Evolutionary conservation across 2,329 filamentous ascomycete species (phyloP).

Genomic region (Aureobasidium namibiae): DNA sequence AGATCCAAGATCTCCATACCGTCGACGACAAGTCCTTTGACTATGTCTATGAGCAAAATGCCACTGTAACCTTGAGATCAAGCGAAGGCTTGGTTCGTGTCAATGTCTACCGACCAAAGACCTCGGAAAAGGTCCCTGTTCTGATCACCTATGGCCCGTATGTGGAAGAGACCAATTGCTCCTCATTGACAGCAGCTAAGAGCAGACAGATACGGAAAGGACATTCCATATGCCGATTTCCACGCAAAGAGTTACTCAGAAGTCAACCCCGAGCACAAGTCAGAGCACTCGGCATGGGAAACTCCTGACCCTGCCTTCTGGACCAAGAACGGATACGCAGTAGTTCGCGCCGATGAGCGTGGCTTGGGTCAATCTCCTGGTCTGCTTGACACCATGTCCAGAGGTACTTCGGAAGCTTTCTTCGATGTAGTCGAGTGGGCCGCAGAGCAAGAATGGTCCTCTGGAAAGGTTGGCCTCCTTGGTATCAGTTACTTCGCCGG

Average conservation of each 20-base stretch:
- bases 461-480: slow-evolving; percentile 34
- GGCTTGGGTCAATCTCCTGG: slow-evolving; percentile 46
- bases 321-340: slow-evolving; percentile 19
- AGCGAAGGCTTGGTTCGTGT: slow-evolving; percentile 26
- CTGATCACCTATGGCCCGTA: slow-evolving; percentile 60
- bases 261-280: slow-evolving; percentile 31
- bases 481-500: slow-evolving; percentile 44
- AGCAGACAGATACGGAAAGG: slow-evolving; percentile 52
- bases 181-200: background rate
- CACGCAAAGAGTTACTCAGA: slow-evolving; percentile 41
- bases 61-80: slow-evolving; percentile 22
- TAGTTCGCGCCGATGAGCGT: slow-evolving; percentile 42
- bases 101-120: slow-evolving; percentile 28
- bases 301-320: slow-evolving; percentile 35
- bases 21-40: slow-evolving; percentile 24
- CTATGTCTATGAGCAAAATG: slow-evolving; percentile 28
- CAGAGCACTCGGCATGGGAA: slow-evolving; percentile 38
- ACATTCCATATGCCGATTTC: slow-evolving; percentile 56
- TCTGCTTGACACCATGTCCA: slow-evolving; percentile 45
- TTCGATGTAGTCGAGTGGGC: slow-evolving; percentile 19
- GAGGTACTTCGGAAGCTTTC: slow-evolving; percentile 33
- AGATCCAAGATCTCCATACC: slow-evolving; percentile 24
- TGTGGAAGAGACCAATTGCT: fast-evolving
- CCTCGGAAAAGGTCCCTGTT: slow-evolving; percentile 43
- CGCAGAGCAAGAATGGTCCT: slow-evolving; percentile 17